A percentile compares a stretch with the other conserved stretches of the same genome.
These are phyloP conservation scores for Ophiosphaerella herpotricha DNA, from an alignment of 2,329 filamentous ascomycete genomes.

Conservation along the genomic window DNA sequence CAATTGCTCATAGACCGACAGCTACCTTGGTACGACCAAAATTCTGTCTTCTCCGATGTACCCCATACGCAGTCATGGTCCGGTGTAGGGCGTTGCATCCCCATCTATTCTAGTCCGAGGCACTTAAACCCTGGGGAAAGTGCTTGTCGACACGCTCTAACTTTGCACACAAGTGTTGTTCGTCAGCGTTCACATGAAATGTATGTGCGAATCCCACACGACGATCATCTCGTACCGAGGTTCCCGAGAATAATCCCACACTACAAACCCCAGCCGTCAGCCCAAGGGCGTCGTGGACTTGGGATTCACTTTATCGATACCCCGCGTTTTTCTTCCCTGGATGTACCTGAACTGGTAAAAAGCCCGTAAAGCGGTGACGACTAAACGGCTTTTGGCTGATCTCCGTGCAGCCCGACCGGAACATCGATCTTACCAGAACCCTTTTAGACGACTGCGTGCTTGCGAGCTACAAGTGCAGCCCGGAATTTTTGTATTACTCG, in stretches of 20 bases:
- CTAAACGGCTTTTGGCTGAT: constrained; percentile 12
- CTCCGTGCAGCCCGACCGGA: constrained; percentile 5
- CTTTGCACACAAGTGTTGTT: too few species aligned
- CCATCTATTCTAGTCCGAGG: too few species aligned
- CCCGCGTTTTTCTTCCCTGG: constrained; percentile 15
- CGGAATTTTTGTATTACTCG: constrained; percentile 3
- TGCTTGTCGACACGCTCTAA: too few species aligned
- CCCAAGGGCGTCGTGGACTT: not conserved
- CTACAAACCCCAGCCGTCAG: not conserved
- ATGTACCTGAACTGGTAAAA: constrained; percentile 13
- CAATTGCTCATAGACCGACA: too few species aligned
- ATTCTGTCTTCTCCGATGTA: too few species aligned
- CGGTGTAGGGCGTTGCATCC: too few species aligned
- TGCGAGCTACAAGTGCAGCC: not conserved
- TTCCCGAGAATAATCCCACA: not conserved
- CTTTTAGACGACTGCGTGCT: too few species aligned
- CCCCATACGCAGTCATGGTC: too few species aligned
- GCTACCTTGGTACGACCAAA: too few species aligned
- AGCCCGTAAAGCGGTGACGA: constrained; percentile 8
- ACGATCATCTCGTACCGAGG: not conserved
- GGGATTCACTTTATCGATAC: constrained; percentile 9
- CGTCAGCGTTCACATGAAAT: not conserved
- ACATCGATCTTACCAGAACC: not conserved
- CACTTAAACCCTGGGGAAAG: too few species aligned
- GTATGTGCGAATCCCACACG: not conserved